Base-by-base conservation (phyloP, 2,329 filamentous ascomycete genomes). In the Claviceps digitariae region DNA sequence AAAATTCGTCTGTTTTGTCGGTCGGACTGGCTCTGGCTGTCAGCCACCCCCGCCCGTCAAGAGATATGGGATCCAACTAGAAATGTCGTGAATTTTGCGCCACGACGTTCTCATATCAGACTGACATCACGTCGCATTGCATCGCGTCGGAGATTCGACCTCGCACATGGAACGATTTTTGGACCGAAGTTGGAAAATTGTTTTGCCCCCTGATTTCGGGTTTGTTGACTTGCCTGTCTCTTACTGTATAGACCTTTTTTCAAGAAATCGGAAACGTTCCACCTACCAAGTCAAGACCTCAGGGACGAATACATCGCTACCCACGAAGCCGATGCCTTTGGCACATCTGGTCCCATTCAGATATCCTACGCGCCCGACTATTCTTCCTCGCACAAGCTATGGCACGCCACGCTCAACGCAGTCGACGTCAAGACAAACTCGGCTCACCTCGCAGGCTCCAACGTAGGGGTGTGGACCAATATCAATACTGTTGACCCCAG, bases 391-490 rank as follows among this genome's bases (percentile, higher is more conserved):
- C 73, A 77, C 55, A 59, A 64, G 4, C 61, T 72, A 25, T 78
- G 75, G 72, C 73, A 76, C 55, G 74, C 3, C 58, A 71, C 74
- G 0, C 61, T 79, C 43, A 69, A 72, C 43, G 60, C 59, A 4
- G 63, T 79, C 2, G 75, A 74, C 2, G 57, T 71, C 3, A 44
- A 58, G 25, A 66, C 64, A 20, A 69, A 66, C 34, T 62, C 76
- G 1, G 64, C 75, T 49, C 76, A 73, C 9, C 66, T 79, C 2
- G 67, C 69, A 15, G 77, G 77, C 1, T 70, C 74, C 48, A 72
- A 72, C 15, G 61, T 77, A 3, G 78, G 78, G 7, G 73, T 73
- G 7, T 74, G 72, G 63, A 72, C 69, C 36, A 73, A 76, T 54
- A 68, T 77, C 10, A 74, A 69, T 56, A 76, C 71, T 54, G 70